These are phyloP conservation scores for Talaromyces thailandensis DNA, from an alignment of 495 filamentous ascomycete genomes.

Conservation along the genomic window DNA sequence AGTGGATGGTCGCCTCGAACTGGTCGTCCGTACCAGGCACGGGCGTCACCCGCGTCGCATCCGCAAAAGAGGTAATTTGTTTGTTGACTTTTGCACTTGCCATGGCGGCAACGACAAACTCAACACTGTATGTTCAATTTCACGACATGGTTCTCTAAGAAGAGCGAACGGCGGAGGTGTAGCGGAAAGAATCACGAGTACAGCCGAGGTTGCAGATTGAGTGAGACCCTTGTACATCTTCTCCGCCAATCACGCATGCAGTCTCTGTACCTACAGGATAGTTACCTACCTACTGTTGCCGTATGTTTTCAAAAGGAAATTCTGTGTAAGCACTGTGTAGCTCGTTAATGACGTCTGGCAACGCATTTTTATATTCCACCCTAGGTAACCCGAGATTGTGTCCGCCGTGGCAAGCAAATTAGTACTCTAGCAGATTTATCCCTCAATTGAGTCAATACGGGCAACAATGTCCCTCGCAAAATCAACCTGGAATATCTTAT, in stretches of 20 bases:
- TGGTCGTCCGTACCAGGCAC: background rate
- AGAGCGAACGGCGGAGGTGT: background rate
- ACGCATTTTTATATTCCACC: background rate
- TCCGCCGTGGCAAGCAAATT: background rate
- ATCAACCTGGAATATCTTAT: background rate
- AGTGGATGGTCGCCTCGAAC: constrained; percentile 1
- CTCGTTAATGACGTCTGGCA: background rate
- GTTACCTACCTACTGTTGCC: too few species aligned
- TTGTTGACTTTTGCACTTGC: background rate
- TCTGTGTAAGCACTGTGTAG: background rate
- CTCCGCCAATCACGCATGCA: background rate
- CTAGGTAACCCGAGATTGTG: background rate
- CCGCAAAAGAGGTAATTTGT: constrained; percentile 1
- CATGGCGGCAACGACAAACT: background rate
- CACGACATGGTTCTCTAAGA: background rate
- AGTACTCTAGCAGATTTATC: too few species aligned
- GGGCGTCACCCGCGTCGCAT: background rate
- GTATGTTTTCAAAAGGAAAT: background rate
- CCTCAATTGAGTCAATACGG: background rate
- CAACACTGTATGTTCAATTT: background rate
- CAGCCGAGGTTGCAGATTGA: background rate
- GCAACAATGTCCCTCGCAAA: background rate
- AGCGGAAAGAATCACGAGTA: background rate
- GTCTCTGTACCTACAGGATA: background rate
- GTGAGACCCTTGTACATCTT: background rate